phyloP scores from a whole-genome alignment of 2,329 filamentous ascomycete genomes.

The Ascochyta rabiei region DNA sequence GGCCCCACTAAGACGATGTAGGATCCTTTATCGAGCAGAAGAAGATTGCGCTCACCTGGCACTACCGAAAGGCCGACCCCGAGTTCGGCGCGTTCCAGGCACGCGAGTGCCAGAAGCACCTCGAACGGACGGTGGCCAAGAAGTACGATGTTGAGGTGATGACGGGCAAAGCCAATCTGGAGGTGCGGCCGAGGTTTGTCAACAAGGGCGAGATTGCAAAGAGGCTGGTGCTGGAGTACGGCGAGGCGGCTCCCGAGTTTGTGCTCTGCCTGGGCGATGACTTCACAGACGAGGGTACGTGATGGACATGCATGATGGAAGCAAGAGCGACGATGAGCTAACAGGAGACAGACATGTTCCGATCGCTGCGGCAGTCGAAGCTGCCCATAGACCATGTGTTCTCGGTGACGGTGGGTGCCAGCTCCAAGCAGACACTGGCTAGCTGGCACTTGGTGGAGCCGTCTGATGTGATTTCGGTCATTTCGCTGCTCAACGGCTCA shows the following conservation, averaged over 20 bases:
- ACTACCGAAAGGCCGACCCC: slow-evolving; percentile 90
- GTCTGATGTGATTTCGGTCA: slow-evolving; percentile 77
- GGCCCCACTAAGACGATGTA: slow-evolving; percentile 42
- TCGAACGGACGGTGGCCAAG: slow-evolving; percentile 76
- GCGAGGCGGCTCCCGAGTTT: slow-evolving; percentile 73
- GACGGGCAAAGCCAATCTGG: slow-evolving; percentile 94
- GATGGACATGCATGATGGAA: not conserved
- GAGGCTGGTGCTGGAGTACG: slow-evolving; percentile 78
- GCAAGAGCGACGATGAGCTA: not conserved
- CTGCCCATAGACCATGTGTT: slow-evolving; percentile 73
- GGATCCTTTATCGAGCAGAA: slow-evolving; percentile 94
- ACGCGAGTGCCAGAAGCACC: slow-evolving; percentile 77
- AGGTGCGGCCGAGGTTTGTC: slow-evolving; percentile 94
- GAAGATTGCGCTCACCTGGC: slow-evolving; percentile 93
- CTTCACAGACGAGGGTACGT: slow-evolving; percentile 90
- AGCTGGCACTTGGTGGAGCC: slow-evolving; percentile 90
- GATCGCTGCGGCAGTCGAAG: slow-evolving; percentile 68
- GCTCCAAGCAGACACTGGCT: slow-evolving; percentile 88
- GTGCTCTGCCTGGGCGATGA: slow-evolving; percentile 93
- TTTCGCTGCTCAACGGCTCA: slow-evolving; percentile 61
- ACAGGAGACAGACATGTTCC: slow-evolving; percentile 72
- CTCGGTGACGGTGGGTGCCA: slow-evolving; percentile 88
- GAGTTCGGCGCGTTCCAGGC: slow-evolving; percentile 83
- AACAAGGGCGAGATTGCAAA: slow-evolving; percentile 98
- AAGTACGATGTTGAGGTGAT: slow-evolving; percentile 95